Evolutionary conservation across 345 rosid genomes (phyloP).

Genomic region (Aquilaria sinensis): DNA sequence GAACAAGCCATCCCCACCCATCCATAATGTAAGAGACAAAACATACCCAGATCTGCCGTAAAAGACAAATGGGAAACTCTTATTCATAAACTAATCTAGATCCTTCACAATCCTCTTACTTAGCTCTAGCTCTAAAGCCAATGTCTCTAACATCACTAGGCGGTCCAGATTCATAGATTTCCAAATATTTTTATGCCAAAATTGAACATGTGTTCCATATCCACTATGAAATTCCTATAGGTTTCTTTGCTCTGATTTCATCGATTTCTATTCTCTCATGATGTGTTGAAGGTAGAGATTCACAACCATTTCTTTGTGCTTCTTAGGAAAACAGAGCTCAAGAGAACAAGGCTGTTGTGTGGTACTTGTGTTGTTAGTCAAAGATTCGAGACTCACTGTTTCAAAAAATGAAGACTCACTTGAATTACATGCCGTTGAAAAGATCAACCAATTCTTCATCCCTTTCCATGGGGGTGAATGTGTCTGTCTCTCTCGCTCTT

Average conservation of each 20-base stretch:
- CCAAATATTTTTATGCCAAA: constrained; percentile 44
- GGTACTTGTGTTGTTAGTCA: too few relatives aligned
- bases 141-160: constrained; percentile 60
- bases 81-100: constrained; percentile 44
- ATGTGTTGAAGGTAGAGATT: constrained; percentile 44
- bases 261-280: constrained; percentile 32
- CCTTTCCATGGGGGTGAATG: constrained; percentile 39
- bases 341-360: constrained; percentile 38
- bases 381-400: too few relatives aligned
- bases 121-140: constrained; percentile 46
- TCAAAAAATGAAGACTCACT: constrained; percentile 42
- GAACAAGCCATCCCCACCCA: too few relatives aligned
- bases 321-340: constrained; percentile 47
- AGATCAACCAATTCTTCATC: constrained; percentile 42
- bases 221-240: constrained; percentile 40
- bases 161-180: constrained; percentile 55
- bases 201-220: constrained; percentile 20
- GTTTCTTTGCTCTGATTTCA: constrained; percentile 42
- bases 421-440: constrained; percentile 39
- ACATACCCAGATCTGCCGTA: too few relatives aligned
- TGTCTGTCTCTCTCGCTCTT: constrained; percentile 53
- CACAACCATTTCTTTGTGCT: constrained; percentile 44
- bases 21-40: too few relatives aligned
- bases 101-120: constrained; percentile 46
- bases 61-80: constrained; percentile 11